These are phyloP conservation scores for Aspergillus ellipticus DNA, from an alignment of 495 filamentous ascomycete species.

Conservation along the genomic window DNA sequence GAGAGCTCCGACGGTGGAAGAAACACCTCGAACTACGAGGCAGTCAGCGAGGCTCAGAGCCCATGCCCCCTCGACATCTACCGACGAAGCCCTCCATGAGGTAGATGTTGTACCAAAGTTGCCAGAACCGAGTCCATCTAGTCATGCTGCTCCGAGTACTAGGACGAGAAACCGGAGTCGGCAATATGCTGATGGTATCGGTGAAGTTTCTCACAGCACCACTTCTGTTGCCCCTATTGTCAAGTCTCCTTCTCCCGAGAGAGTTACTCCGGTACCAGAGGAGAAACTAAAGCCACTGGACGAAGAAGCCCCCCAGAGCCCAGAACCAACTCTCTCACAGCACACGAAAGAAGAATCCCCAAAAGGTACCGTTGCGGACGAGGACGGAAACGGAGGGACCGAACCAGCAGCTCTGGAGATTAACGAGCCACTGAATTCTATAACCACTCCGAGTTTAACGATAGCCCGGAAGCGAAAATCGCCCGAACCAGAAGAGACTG, in stretches of 20 bases:
- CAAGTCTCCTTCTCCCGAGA: slow-evolving; percentile 13
- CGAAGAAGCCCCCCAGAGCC: slow-evolving; percentile 1
- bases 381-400: slow-evolving; percentile 2
- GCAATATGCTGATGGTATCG: slow-evolving; percentile 8
- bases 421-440: background rate
- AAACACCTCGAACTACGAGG: slow-evolving; percentile 30
- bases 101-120: slow-evolving; percentile 7
- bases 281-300: slow-evolving; percentile 1
- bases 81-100: slow-evolving; percentile 25
- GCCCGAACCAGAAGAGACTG: slow-evolving; percentile 24
- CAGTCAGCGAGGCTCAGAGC: slow-evolving; percentile 35
- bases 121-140: slow-evolving; percentile 14
- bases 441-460: slow-evolving; percentile 12
- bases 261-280: background rate
- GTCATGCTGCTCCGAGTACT: slow-evolving; percentile 8
- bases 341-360: slow-evolving; percentile 6
- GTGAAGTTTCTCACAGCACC: slow-evolving; percentile 3
- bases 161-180: slow-evolving; percentile 18
- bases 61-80: slow-evolving; percentile 11
- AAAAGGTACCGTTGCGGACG: slow-evolving; percentile 9
- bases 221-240: background rate
- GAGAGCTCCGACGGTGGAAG: slow-evolving; percentile 16
- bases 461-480: slow-evolving; percentile 31
- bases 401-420: background rate
- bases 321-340: background rate